These are phyloP conservation scores for Penicillium cosmopolitanum DNA, from an alignment of 495 filamentous ascomycete genomes.

Conservation along the genomic window DNA sequence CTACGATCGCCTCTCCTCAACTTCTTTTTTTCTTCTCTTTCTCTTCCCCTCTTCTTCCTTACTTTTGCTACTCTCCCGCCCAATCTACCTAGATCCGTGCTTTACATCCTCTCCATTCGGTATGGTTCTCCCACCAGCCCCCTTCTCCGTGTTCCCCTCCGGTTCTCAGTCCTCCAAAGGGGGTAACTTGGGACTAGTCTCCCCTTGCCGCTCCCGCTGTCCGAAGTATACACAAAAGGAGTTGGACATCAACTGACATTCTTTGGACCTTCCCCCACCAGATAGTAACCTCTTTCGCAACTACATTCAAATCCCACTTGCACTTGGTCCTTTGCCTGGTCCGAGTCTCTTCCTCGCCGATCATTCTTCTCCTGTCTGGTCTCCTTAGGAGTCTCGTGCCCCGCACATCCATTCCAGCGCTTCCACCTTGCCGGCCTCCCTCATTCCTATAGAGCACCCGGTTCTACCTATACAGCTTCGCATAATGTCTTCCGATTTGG, in stretches of 20 bases:
- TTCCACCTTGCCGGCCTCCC: too few relatives aligned
- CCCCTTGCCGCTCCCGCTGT: neutral
- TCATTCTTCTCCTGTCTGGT: neutral
- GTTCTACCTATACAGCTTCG: neutral
- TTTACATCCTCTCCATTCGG: slow-evolving; percentile 6
- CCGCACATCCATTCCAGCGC: slow-evolving; percentile 15
- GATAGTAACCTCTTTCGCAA: neutral
- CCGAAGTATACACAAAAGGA: slow-evolving; percentile 15
- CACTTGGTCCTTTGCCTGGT: neutral
- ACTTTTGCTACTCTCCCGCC: neutral
- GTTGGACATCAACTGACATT: neutral
- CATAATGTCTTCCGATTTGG: slow-evolving; percentile 56
- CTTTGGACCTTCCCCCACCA: neutral
- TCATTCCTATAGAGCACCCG: neutral
- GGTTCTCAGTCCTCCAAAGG: neutral
- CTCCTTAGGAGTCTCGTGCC: slow-evolving; percentile 6
- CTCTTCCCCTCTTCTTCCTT: slow-evolving; percentile 10
- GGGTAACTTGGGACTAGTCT: neutral
- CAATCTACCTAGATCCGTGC: slow-evolving; percentile 6
- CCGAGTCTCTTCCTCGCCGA: slow-evolving; percentile 9
- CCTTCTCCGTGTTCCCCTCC: neutral
- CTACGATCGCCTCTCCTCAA: slow-evolving; percentile 25
- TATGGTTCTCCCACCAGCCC: slow-evolving; percentile 7
- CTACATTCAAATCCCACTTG: slow-evolving; percentile 7
- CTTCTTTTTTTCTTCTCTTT: slow-evolving; percentile 16